Base-by-base conservation (phyloP, 805 yeast genomes). In the Starmerella sirachaensis region DNA sequence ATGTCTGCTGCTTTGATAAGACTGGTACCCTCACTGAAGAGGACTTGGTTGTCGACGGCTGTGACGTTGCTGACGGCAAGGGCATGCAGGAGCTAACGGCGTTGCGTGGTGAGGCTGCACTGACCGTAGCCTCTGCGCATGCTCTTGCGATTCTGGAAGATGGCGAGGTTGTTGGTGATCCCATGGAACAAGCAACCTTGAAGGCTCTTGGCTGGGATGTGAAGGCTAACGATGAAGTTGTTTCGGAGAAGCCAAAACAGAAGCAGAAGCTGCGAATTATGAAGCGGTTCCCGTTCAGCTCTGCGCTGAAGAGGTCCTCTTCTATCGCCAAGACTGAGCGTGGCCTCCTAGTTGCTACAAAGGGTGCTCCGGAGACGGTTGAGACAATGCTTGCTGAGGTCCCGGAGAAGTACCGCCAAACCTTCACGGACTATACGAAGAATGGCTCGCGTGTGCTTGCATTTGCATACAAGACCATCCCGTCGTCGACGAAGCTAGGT, bases 21-120 rank as follows among this genome's bases (percentile, higher is more conserved):
- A 91, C 98, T 35, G 98, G 98, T 61, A 91, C 98, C 35, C 71
- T 91, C 53, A 91, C 98, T 23, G 96, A 93, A 43, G 98, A 91
- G 61, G 96, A 91, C 57, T 69, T 91, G 49, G 86, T 80, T 17
- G 91, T 91, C 54, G 97, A 91, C 66, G 98, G 98, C 52, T 68
- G 88, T 49, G 96, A 96, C 34, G 94, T 95, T 7, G 70, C 84
- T 48, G 49, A 56, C 1, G 63, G 60, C 16, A 72, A 75, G 51
- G 65, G 72, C 34, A 69, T 71, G 51, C 71, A 69, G 38, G 19
- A 21, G 7, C 29, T 47, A 3, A 29, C 26, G 5, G 36, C 18
- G 26, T 66, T 83, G 43, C 59, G 69, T 18, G 62, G 65, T 19
- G 68, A 72, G 31, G 77, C 93, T 8, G 64, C 74, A 28, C 66